Base-by-base conservation (phyloP, 2,329 filamentous ascomycete genomes). In the Rhynchosporium graminicola region DNA sequence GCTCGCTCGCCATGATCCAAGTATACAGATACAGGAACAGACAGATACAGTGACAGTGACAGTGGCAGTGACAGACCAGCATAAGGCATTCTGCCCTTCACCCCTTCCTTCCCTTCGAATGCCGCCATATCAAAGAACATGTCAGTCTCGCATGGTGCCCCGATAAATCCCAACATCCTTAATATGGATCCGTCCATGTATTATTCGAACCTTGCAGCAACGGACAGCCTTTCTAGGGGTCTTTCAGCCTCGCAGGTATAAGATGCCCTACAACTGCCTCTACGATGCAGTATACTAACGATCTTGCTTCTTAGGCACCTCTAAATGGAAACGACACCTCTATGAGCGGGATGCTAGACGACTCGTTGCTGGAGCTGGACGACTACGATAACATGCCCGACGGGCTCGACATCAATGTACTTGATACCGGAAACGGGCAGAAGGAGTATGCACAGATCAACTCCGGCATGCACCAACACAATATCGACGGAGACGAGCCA, bases 271-370 rank as follows among this genome's bases (percentile, higher is more conserved):
- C 46, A n/a, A 36, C 56, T 47, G 48, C 50, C 48, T 36, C 62
- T 51, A 29, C 28, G 36, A 58, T 20, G 20, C 20, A 20, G 20
- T 26, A 59, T 59, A 28, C 57, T 59, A n/a, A 59, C 43, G 36
- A 40, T 57, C 54, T 58, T 20, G 52, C 59, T 43, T 55, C 47
- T 20, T 50, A 70, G 67, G 61, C 52, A 31, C 42, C 61, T 51
- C 43, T 52, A 3, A 68, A 63, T 64, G 65, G 61, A 15, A 63
- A 68, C 50, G 72, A 74, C 62, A 66, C 67, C 9, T 72, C 71
- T 15, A 74, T 75, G 72, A 68, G 67, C 4, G 71, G 70, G 57
- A 80, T 82, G 76, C 72, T 82, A 60, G 77, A 82, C 60, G 76
- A 76, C 63, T 72, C 74, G 62, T 74, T 79, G 20, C 20, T 20